Conservation (phyloP, 192 early-diverging fungal genomes). For the Podila clonocystis region DNA sequence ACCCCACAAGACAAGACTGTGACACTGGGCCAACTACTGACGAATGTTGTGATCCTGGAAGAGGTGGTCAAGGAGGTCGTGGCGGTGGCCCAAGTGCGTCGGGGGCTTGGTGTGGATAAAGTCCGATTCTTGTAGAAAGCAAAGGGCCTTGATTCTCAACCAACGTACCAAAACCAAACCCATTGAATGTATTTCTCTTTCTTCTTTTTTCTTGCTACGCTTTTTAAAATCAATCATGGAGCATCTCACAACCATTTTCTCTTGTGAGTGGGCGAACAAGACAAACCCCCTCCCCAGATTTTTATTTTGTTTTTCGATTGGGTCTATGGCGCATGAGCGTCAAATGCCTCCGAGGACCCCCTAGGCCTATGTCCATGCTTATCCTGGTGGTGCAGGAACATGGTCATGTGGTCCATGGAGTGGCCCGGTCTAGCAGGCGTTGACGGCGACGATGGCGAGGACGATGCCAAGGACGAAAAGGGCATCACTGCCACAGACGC, state of each 20-base stretch:
- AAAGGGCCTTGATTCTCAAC: neutral
- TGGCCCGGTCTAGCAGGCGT: neutral
- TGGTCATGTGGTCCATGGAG: neutral
- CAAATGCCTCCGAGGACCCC: no score
- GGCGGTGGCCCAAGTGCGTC: slow-evolving; percentile 81
- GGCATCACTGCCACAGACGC: no score
- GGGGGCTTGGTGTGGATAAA: slow-evolving; percentile 80
- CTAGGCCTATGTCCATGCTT: neutral
- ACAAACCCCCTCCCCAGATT: no score
- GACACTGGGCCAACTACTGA: slow-evolving; percentile 71
- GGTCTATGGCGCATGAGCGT: no score
- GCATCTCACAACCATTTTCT: no score
- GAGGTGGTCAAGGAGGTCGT: slow-evolving; percentile 94
- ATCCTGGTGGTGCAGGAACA: neutral
- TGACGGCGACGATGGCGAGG: neutral
- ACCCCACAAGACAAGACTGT: slow-evolving; percentile 56
- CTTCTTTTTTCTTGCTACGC: neutral
- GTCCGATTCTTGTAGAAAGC: slow-evolving; percentile 52
- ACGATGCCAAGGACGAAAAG: neutral
- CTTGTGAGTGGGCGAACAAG: no score
- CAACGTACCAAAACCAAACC: no score
- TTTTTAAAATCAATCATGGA: neutral
- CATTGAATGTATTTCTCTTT: neutral
- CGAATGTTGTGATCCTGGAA: slow-evolving; percentile 92
- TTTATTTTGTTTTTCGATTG: no score